Evolutionary conservation across 441 rosid genomes (phyloP).

Genomic region (Erodium chrysanthum): DNA sequence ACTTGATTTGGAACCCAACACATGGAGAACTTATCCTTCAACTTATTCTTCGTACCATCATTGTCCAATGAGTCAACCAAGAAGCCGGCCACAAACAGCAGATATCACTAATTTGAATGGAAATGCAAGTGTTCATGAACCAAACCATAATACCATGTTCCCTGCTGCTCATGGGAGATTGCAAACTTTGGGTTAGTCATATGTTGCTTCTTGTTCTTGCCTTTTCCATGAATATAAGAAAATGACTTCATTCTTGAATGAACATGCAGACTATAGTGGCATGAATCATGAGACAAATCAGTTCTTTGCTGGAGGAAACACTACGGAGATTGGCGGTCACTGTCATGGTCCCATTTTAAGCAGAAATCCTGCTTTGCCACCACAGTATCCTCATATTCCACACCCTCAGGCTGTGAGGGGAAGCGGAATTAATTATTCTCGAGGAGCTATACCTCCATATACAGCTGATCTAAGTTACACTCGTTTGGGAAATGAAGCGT

Average conservation of each 20-base stretch:
- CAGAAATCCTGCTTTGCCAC: constrained; percentile 22
- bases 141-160: constrained; percentile 13
- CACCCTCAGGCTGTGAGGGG: constrained; percentile 15
- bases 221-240: constrained; percentile 7
- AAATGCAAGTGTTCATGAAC: constrained; percentile 14
- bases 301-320: constrained; percentile 17
- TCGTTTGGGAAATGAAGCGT: constrained; percentile 13
- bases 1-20: constrained; percentile 25
- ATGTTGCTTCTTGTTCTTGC: neutral
- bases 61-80: constrained; percentile 15
- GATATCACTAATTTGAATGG: constrained; percentile 9
- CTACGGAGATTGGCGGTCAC: constrained; percentile 16
- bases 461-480: constrained; percentile 9
- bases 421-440: constrained; percentile 13
- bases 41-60: constrained; percentile 10
- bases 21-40: constrained; percentile 16
- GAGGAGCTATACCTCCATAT: constrained; percentile 18
- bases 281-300: constrained; percentile 20
- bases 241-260: neutral
- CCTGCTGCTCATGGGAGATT: constrained; percentile 19
- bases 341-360: constrained; percentile 17
- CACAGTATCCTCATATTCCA: constrained; percentile 12
- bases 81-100: constrained; percentile 5
- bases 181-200: constrained; percentile 22
- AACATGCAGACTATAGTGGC: constrained; percentile 20